phyloP scores from a whole-genome alignment of 192 early-diverging fungal species.

The Podila epicladia region DNA sequence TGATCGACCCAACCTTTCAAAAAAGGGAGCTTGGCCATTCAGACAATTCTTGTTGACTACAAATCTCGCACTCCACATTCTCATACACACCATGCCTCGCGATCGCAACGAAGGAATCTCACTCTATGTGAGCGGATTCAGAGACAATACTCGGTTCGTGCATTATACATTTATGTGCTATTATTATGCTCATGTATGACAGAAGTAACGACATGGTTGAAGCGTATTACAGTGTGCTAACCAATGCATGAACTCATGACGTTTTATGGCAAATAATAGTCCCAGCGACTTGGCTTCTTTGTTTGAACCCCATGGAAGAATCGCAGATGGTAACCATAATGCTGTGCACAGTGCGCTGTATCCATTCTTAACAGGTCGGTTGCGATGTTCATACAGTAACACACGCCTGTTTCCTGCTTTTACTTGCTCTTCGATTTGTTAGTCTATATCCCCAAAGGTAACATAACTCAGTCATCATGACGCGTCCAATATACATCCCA shows the following conservation, averaged over 20 bases:
- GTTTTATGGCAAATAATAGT: slow-evolving; percentile 6
- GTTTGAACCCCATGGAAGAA: slow-evolving; percentile 36
- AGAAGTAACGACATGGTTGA: too few relatives aligned
- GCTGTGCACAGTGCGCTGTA: neutral
- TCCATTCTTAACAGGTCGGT: neutral
- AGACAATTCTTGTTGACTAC: too few relatives aligned
- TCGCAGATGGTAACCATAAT: slow-evolving; percentile 32
- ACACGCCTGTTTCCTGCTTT: neutral
- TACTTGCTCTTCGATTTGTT: neutral
- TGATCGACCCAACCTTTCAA: neutral
- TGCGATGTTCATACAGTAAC: neutral
- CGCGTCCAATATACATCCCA: too few relatives aligned
- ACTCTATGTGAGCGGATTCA: slow-evolving; percentile 49
- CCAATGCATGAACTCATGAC: too few relatives aligned
- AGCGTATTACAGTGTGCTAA: too few relatives aligned
- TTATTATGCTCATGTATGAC: too few relatives aligned
- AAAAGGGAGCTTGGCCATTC: neutral
- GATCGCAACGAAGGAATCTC: slow-evolving; percentile 43
- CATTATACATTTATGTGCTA: neutral
- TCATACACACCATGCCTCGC: slow-evolving; percentile 32
- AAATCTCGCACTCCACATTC: slow-evolving; percentile 2
- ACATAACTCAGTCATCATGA: neutral
- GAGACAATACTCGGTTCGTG: slow-evolving; percentile 43
- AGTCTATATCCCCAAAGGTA: slow-evolving; percentile 54
- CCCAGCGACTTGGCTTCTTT: slow-evolving; percentile 43